These are phyloP conservation scores for Penicillium longicatenatum DNA, from an alignment of 495 filamentous ascomycete genomes.

Conservation along the genomic window DNA sequence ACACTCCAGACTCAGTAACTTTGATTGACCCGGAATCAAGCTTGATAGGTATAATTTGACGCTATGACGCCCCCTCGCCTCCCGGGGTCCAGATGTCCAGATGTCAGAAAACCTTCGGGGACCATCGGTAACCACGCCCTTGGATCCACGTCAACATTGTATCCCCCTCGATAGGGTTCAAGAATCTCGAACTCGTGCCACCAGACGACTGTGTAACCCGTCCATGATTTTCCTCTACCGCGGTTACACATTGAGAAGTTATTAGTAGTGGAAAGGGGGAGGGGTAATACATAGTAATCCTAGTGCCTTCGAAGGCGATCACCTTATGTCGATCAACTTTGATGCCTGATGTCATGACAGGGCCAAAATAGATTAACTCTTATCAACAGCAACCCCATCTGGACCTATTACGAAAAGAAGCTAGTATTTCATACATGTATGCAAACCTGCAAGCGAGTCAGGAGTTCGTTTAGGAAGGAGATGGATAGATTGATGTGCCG, in stretches of 20 bases:
- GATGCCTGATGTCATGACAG: neutral
- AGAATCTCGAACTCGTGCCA: neutral
- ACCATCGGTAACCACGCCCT: neutral
- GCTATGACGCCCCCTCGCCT: neutral
- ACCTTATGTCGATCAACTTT: neutral
- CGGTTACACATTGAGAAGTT: neutral
- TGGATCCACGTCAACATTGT: neutral
- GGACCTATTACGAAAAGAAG: neutral
- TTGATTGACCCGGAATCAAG: neutral
- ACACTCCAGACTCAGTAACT: neutral
- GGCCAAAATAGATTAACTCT: neutral
- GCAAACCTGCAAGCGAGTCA: neutral
- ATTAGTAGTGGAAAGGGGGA: neutral
- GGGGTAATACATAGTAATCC: neutral
- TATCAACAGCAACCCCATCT: neutral
- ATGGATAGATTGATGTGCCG: neutral
- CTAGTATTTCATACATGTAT: no score
- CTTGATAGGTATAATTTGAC: neutral
- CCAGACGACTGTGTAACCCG: neutral
- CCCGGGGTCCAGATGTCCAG: neutral
- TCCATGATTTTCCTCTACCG: neutral
- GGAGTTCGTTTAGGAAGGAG: slow-evolving; percentile 1
- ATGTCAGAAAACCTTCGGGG: neutral
- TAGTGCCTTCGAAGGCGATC: neutral
- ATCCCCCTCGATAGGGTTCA: neutral